Evolutionary conservation across 176 grass and related monocot genomes (phyloP), one percentile per base, ranked within the genome.

Genomic region (Zea luxurians): DNA sequence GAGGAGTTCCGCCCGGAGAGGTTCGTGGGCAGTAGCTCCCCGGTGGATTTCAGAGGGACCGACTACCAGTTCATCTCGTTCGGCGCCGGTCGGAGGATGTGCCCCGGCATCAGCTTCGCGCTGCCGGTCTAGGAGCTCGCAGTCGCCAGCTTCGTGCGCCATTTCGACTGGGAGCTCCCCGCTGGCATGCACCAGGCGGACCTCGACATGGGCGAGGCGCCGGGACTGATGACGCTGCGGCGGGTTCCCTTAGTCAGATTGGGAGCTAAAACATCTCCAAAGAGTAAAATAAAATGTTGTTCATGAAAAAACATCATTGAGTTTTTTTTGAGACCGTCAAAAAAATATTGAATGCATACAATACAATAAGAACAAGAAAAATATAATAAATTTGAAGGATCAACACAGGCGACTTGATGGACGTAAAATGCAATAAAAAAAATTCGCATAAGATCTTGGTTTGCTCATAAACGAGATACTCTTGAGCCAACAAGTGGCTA

Each of bases 1-100:
- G 90, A 87, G 9, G 83, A 97, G 64, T 97, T 97, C 64, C 52
- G 63, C 27, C 93, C 90, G 3, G 93, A 92, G 76, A 72, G 93
- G 12, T 97, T 97, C 44, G 1, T 92, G 5, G 44, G 17, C 48
- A 35, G 42, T 21, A 1, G 8, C 5, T 0, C 45, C 21, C 1
- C 44, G 8, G 43, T 86, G 49, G 88, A 97, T 9, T 65, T 88
- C 63, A 48, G 76, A 27, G 93, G 93, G 9, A 81, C 57, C 13
- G 82, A 96, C 42, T 84, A 86, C 67, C 81, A 83, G 68, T 64
- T 92, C 72, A 37, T 92, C 57, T 85, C 85, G 37, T 96, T 96
- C 66, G 90, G 90, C 2, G 87, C 85, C 5, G 93, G 87, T 0
- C 75, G 87, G 43, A 78, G 93, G 78, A 67, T 92, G 37, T 96